Conservation (phyloP, 331 rosid species). For the Acacia pycnantha region DNA sequence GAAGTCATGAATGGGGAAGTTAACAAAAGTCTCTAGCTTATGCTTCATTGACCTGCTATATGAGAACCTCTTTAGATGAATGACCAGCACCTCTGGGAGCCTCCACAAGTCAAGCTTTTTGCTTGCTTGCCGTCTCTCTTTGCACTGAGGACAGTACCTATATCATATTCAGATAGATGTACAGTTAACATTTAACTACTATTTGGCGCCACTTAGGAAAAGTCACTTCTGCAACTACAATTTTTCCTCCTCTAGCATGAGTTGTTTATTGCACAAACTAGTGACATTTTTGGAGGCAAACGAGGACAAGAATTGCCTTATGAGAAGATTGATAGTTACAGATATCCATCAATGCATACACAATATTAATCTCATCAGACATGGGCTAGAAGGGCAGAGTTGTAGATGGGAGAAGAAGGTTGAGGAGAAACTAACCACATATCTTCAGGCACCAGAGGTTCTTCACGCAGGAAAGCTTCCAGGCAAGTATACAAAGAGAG, state of each 20-base stretch:
- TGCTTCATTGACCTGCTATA: slow-evolving; percentile 99
- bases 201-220: background rate
- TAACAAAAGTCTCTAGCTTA: slow-evolving; percentile 88
- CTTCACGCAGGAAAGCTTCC: slow-evolving; percentile 97
- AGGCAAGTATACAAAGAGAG: slow-evolving; percentile 93
- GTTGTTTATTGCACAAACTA: slow-evolving; percentile 17
- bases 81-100: slow-evolving; percentile 94
- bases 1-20: slow-evolving; percentile 90
- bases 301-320: background rate
- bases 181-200: slow-evolving; percentile 18
- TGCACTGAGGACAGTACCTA: slow-evolving; percentile 92
- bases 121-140: slow-evolving; percentile 95
- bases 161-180: slow-evolving; percentile 31
- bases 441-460: slow-evolving; percentile 98
- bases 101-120: slow-evolving; percentile 98
- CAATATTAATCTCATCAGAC: slow-evolving; percentile 17
- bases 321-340: slow-evolving; percentile 17
- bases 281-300: background rate
- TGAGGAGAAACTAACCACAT: slow-evolving; percentile 77
- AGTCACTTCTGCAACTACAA: background rate
- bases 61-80: slow-evolving; percentile 94
- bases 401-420: slow-evolving; percentile 18
- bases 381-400: slow-evolving; percentile 2
- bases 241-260: background rate
- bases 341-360: slow-evolving; percentile 11